Conservation (phyloP, 2,329 filamentous ascomycete species). For the Talaromyces sp. region DNA sequence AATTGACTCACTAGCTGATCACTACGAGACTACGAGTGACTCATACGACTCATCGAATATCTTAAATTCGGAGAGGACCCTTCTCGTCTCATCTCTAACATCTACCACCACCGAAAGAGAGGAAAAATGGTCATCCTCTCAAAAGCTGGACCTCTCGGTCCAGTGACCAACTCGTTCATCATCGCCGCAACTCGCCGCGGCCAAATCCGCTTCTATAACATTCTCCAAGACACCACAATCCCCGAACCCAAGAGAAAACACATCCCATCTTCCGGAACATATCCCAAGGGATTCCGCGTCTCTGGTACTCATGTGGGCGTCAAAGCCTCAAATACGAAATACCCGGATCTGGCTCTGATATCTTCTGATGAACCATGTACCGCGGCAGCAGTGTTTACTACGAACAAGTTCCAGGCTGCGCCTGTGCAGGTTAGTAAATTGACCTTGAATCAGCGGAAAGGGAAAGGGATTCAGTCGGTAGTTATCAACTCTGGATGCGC, state of each 20-base stretch:
- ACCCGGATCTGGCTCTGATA: constrained; percentile 85
- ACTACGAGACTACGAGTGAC: not conserved
- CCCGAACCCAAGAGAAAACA: constrained; percentile 85
- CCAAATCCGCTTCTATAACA: constrained; percentile 42
- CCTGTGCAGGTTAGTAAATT: constrained; percentile 81
- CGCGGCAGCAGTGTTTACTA: constrained; percentile 90
- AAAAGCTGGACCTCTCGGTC: constrained; percentile 22
- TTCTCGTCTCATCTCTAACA: not conserved
- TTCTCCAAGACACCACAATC: constrained; percentile 48
- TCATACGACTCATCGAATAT: not conserved
- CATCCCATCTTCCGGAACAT: constrained; percentile 75
- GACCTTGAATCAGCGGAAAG: constrained; percentile 61
- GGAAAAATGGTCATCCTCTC: constrained; percentile 15
- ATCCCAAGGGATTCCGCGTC: constrained; percentile 83
- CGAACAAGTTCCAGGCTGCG: constrained; percentile 96
- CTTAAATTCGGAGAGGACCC: not conserved
- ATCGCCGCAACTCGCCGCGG: constrained; percentile 30
- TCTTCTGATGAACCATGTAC: constrained; percentile 80
- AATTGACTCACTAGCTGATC: not conserved
- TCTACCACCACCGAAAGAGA: not conserved
- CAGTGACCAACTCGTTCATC: constrained; percentile 30
- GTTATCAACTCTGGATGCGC: constrained; percentile 95
- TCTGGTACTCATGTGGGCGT: constrained; percentile 88
- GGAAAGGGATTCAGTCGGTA: constrained; percentile 69
- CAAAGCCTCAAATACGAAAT: constrained; percentile 84